These are phyloP conservation scores for Lindgomyces ingoldianus DNA, from an alignment of 495 filamentous ascomycete genomes.

Conservation along the genomic window DNA sequence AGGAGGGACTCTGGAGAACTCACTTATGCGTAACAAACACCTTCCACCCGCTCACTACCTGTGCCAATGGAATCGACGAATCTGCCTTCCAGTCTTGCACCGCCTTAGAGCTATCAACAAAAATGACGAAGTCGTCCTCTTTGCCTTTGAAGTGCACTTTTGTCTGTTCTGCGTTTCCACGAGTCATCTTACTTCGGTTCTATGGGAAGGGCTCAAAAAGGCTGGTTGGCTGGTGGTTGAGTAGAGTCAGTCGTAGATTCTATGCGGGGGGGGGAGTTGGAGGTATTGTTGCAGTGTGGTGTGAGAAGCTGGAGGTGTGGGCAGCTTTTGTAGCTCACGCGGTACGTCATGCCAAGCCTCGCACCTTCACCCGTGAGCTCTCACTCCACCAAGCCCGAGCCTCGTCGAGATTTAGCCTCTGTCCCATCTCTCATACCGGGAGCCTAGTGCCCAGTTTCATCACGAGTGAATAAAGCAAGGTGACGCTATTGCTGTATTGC, in stretches of 20 bases:
- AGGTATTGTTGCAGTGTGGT: background rate
- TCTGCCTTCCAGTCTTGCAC: slow-evolving; percentile 83
- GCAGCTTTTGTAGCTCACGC: background rate
- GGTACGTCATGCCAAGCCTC: slow-evolving; percentile 18
- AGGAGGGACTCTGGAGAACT: slow-evolving; percentile 42
- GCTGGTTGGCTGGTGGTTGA: background rate
- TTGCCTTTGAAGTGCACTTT: slow-evolving; percentile 92
- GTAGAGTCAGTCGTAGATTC: too few relatives aligned
- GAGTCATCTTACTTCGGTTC: slow-evolving; percentile 62
- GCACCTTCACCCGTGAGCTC: background rate
- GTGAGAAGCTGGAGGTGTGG: background rate
- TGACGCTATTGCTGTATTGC: slow-evolving; percentile 5
- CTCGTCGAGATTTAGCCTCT: slow-evolving; percentile 3
- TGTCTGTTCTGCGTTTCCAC: slow-evolving; percentile 69
- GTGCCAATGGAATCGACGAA: slow-evolving; percentile 71
- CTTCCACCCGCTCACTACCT: slow-evolving; percentile 88
- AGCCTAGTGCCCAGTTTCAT: slow-evolving; percentile 1
- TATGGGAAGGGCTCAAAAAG: background rate
- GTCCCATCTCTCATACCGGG: background rate
- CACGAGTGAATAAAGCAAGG: background rate
- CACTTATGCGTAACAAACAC: slow-evolving; percentile 91
- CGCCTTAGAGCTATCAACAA: slow-evolving; percentile 71
- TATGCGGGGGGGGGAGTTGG: background rate
- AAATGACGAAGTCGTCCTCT: slow-evolving; percentile 86
- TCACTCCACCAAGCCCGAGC: too few relatives aligned